Evolutionary conservation across 805 yeast species (phyloP).

Genomic region (Lachancea nothofagi): DNA sequence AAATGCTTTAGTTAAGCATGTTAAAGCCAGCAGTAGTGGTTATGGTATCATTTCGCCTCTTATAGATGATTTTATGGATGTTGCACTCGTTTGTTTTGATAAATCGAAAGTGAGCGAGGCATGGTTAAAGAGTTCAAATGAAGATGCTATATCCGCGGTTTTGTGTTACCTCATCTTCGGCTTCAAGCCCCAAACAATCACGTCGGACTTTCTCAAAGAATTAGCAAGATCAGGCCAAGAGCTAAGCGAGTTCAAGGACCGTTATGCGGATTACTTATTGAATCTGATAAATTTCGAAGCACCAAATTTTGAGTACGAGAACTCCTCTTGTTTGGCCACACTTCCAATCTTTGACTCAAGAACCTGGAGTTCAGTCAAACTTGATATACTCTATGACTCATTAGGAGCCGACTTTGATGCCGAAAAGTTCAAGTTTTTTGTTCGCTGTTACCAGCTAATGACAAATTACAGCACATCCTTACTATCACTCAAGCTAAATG

Average conservation of each 20-base stretch:
- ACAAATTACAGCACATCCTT: slow-evolving; percentile 9
- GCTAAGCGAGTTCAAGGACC: slow-evolving; percentile 6
- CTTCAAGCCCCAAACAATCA: slow-evolving; percentile 7
- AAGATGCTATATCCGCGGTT: slow-evolving; percentile 14
- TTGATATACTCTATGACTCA: slow-evolving; percentile 15
- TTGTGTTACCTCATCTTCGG: slow-evolving; percentile 25
- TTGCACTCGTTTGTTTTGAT: slow-evolving; percentile 36
- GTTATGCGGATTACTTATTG: slow-evolving; percentile 25
- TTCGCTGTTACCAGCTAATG: slow-evolving; percentile 17
- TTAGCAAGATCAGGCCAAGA: slow-evolving; percentile 20
- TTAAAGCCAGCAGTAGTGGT: slow-evolving; percentile 24
- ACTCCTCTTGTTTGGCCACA: slow-evolving; percentile 19
- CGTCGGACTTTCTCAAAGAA: slow-evolving; percentile 27
- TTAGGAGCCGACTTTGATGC: slow-evolving; percentile 15
- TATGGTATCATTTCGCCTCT: slow-evolving; percentile 33
- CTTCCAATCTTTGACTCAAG: slow-evolving; percentile 22
- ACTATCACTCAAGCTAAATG: slow-evolving; percentile 11
- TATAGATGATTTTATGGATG: slow-evolving; percentile 35
- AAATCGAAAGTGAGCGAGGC: no score
- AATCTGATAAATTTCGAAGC: slow-evolving; percentile 21
- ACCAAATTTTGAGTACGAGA: slow-evolving; percentile 17
- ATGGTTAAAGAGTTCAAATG: no score
- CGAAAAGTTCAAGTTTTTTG: slow-evolving; percentile 30
- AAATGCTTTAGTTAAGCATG: slow-evolving; percentile 37
- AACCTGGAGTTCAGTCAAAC: slow-evolving; percentile 26